These are phyloP conservation scores for Magnolia officinalis DNA, from an alignment of 164 flowering plant species.

Conservation along the genomic window DNA sequence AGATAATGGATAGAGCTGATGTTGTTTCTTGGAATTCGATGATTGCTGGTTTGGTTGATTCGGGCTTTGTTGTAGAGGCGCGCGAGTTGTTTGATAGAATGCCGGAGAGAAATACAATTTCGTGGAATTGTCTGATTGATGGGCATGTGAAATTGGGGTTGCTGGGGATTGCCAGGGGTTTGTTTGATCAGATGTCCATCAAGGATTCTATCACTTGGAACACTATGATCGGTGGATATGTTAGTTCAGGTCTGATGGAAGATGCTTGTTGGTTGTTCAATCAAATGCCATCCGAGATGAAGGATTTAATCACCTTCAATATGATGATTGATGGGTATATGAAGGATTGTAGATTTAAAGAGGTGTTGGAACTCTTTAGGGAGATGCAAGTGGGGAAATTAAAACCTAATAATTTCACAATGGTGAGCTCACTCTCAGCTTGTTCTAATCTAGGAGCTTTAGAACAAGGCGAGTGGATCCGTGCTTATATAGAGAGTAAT, in stretches of 20 bases:
- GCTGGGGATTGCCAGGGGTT: slow-evolving; percentile 13
- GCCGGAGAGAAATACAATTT: slow-evolving; percentile 26
- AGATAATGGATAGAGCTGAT: slow-evolving; percentile 34
- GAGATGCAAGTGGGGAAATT: slow-evolving; percentile 12
- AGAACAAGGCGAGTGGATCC: slow-evolving; percentile 21
- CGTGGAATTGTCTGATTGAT: slow-evolving; percentile 41
- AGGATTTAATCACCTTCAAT: slow-evolving; percentile 12
- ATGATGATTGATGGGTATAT: slow-evolving; percentile 24
- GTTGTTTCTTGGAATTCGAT: slow-evolving; percentile 70
- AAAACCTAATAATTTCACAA: slow-evolving; percentile 14
- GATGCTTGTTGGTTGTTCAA: slow-evolving; percentile 16
- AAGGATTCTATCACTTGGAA: slow-evolving; percentile 22
- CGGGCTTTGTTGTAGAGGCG: slow-evolving; percentile 43
- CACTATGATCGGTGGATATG: slow-evolving; percentile 19
- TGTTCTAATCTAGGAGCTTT: slow-evolving; percentile 25
- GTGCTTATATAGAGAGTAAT: slow-evolving; percentile 13
- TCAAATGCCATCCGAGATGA: slow-evolving; percentile 9
- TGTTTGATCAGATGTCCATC: slow-evolving; percentile 14
- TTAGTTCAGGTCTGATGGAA: slow-evolving; percentile 3
- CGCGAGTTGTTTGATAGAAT: slow-evolving; percentile 32
- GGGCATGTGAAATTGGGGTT: slow-evolving; percentile 31
- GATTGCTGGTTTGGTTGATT: slow-evolving; percentile 53
- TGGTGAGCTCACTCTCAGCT: slow-evolving; percentile 23
- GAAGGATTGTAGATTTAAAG: slow-evolving; percentile 12
- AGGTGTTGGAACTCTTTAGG: slow-evolving; percentile 12